Evolutionary conservation across 2,329 filamentous ascomycete species (phyloP), one percentile per base, ranked within the genome.

Genomic region (Talaromyces sp.): DNA sequence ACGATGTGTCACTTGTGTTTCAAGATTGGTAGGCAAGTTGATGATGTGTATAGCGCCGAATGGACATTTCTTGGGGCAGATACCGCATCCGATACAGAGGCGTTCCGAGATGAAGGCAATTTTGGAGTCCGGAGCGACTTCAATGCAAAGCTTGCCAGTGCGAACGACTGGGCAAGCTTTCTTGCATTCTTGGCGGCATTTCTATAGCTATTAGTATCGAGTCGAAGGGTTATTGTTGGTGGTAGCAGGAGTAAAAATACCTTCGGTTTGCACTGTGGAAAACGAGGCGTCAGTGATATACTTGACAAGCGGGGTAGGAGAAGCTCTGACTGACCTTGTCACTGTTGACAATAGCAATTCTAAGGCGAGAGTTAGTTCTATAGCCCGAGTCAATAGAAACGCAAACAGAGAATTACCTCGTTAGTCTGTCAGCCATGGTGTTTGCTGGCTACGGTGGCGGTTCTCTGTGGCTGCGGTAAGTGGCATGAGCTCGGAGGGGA

Each of bases 31-130:
- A 70, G 96, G 95, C 84, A 99, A 83, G 83, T 99, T 99, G 92
- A 99, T 99, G 79, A 99, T 99, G 78, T 94, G 96, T 81, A 99
- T 99, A 68, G 95, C 95, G 74, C 93, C 90, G 79, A 99, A 99
- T 16, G 95, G 95, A 78, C 95, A 99, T 79, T 98, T 98, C 84
- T 99, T 99, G 52, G 94, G 92, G 79, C 96, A 99, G 82, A 99
- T 99, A 88, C 95, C 96, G 75, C 96, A 99, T 79, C 95, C 95
- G 72, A 98, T 97, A 77, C 94, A 97, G 65, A 97, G 87, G 66
- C 87, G 87, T 79, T 99, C 95, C 68, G 94, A 98, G 73, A 99
- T 96, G 84, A 97, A 99, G 76, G 95, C 95, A 70, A 99, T 94
- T 74, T 94, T 94, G 68, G 94, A 96, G 62, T 91, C 86, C 65